Percentiles rank a stretch among this genome's conserved stretches.
These are phyloP conservation scores for Fusarium hainanense DNA, from an alignment of 2,329 filamentous ascomycete species.

Conservation along the genomic window DNA sequence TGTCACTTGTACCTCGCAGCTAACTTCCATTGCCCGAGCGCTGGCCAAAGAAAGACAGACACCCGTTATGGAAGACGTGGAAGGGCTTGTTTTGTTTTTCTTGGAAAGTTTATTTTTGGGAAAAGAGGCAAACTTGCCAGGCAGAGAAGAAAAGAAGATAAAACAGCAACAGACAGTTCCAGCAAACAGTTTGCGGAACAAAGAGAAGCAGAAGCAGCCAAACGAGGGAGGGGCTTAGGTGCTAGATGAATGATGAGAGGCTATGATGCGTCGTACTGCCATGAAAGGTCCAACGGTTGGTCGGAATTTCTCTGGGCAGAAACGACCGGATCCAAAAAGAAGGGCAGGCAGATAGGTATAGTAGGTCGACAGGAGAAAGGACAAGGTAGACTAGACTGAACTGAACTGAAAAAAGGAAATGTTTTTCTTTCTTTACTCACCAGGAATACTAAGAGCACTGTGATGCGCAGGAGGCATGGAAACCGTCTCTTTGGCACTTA, in stretches of 20 bases:
- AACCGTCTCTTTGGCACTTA: slow-evolving; percentile 37
- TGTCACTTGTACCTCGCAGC: slow-evolving; percentile 28
- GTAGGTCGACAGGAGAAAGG: slow-evolving; percentile 3
- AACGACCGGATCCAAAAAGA: slow-evolving; percentile 3
- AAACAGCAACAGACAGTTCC: not conserved
- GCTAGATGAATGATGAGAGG: slow-evolving; percentile 8
- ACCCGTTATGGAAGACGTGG: not conserved
- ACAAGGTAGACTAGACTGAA: not conserved
- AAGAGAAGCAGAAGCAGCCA: slow-evolving; percentile 17
- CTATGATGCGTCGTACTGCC: slow-evolving; percentile 36
- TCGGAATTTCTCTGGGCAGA: slow-evolving; percentile 27
- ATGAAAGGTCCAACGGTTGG: slow-evolving; percentile 19
- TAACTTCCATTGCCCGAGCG: slow-evolving; percentile 1
- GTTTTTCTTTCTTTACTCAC: slow-evolving; percentile 30
- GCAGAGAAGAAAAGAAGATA: not conserved
- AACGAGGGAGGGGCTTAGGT: not conserved
- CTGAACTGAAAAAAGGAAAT: not conserved
- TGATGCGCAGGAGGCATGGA: slow-evolving; percentile 43
- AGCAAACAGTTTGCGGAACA: slow-evolving; percentile 21
- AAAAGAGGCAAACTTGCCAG: slow-evolving; percentile 5
- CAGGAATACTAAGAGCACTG: slow-evolving; percentile 35
- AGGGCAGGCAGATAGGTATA: not conserved
- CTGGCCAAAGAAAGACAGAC: not conserved
- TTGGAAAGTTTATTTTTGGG: not conserved
- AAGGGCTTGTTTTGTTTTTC: not conserved